These are phyloP conservation scores for Platanus orientalis DNA, from an alignment of 164 flowering plant species.

Conservation along the genomic window DNA sequence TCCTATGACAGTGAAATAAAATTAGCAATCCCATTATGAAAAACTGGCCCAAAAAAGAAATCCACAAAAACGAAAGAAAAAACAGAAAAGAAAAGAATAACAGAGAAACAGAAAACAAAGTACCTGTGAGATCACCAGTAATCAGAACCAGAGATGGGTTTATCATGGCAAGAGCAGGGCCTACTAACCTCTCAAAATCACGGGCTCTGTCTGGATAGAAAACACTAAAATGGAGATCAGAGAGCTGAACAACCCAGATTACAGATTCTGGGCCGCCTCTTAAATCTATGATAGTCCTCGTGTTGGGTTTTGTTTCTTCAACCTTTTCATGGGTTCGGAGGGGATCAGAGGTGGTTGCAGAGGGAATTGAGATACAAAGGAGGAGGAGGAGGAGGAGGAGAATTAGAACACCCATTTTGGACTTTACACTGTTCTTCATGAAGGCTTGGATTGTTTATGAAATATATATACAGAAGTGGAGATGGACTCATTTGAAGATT, in stretches of 20 bases:
- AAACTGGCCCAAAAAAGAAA: neutral
- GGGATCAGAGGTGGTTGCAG: neutral
- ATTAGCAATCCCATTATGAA: neutral
- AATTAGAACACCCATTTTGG: constrained; percentile 12
- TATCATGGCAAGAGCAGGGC: constrained; percentile 66
- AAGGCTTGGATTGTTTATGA: neutral
- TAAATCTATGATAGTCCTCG: constrained; percentile 36
- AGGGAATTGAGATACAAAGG: neutral
- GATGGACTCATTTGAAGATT: too few relatives aligned
- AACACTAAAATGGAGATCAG: constrained; percentile 97
- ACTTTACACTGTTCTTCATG: neutral
- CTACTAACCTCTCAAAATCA: constrained; percentile 55
- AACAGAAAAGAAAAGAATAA: neutral
- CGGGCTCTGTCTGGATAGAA: constrained; percentile 80
- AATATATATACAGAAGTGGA: too few relatives aligned
- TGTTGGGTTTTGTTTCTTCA: constrained; percentile 10
- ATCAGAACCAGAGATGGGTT: constrained; percentile 84
- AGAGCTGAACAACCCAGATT: constrained; percentile 88
- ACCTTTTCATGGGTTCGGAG: neutral
- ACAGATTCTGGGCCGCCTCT: constrained; percentile 58
- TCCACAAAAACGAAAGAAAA: neutral
- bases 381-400: constrained; percentile 9
- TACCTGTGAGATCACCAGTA: constrained; percentile 97
- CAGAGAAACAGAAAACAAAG: neutral
- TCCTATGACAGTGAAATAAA: neutral